Evolutionary conservation across 179 eudicot genomes (phyloP), one percentile per base, ranked within the genome.

Genomic region (Amaranthus tricolor): DNA sequence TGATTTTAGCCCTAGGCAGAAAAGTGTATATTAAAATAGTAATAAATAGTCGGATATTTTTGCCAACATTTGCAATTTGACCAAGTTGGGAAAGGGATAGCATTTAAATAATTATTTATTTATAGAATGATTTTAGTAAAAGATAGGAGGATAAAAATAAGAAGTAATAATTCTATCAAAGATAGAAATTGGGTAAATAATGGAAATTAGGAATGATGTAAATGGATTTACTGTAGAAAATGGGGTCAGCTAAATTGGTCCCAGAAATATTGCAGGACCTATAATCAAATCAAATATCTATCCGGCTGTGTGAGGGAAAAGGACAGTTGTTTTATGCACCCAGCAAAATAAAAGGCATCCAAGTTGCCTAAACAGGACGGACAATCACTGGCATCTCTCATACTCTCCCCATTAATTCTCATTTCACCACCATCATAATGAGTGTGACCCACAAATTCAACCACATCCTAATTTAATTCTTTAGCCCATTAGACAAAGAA

Each of bases 171-270:
- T 2, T 21, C 0, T 51, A 6, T 69, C 60, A 73, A 48, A 43
- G 58, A 45, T 16, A 54, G 69, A 51, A 76, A 73, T 52, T 45
- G 62, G 77, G 53, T 57, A 64, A 47, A 61, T 15, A 53, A 43
- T 71, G 70, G 49, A 73, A 71, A 78, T 71, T 60, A 74, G 63
- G 72, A 54, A 61, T 80, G 82, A 83, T 63, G 80, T 66, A 44
- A 76, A 80, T 75, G 68, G 78, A 61, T 77, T 78, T 66, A 80
- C 44, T 76, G 71, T 61, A 80, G 60, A 68, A 55, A 47, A 68
- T 68, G 70, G 71, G 66, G 69, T 72, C 61, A 70, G 62, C 61
- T 24, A 17, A 73, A 59, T 15, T 68, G 78, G 80, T 71, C 72
- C 81, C 75, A 77, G 11, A 62, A 62, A 6, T 49, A 61, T 7